Percentiles rank a stretch among this genome's conserved stretches.
These are phyloP conservation scores for Chrysoporthe deuterocubensis DNA, from an alignment of 2,329 filamentous ascomycete genomes.

Conservation along the genomic window DNA sequence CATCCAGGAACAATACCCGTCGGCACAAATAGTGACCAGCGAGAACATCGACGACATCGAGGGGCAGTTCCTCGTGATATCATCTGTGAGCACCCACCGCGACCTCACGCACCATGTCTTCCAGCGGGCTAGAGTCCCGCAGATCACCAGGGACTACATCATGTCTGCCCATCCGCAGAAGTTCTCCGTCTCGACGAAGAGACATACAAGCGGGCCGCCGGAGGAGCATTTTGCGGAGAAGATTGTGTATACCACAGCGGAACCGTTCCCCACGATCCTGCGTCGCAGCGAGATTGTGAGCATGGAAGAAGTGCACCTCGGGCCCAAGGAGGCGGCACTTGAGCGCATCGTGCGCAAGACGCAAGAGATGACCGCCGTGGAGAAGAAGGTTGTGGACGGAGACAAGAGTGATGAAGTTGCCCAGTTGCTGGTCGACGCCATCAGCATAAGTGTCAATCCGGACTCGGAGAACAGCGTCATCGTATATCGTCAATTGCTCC, in stretches of 20 bases:
- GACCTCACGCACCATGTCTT: constrained; percentile 83
- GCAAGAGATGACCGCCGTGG: constrained; percentile 76
- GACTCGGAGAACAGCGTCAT: constrained; percentile 76
- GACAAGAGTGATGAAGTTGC: constrained; percentile 66
- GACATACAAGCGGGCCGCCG: constrained; percentile 70
- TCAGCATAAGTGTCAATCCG: constrained; percentile 77
- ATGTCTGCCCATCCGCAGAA: constrained; percentile 75
- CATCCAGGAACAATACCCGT: constrained; percentile 88
- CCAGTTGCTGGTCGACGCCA: constrained; percentile 72
- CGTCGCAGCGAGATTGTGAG: constrained; percentile 83
- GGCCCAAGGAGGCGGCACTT: constrained; percentile 82
- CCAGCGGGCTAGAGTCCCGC: constrained; percentile 82
- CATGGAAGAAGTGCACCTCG: constrained; percentile 67
- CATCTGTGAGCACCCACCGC: constrained; percentile 78
- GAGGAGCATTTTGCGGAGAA: constrained; percentile 82
- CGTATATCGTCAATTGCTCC: constrained; percentile 76
- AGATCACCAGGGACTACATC: constrained; percentile 84
- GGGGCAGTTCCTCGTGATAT: constrained; percentile 87
- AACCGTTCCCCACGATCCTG: constrained; percentile 89
- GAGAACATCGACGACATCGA: constrained; percentile 79
- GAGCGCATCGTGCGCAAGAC: constrained; percentile 92
- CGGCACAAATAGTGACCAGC: constrained; percentile 77
- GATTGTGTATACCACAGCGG: constrained; percentile 78
- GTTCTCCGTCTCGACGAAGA: constrained; percentile 77
- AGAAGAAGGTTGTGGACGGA: constrained; percentile 73